Percentiles rank a stretch among this genome's conserved stretches.
Conservation (phyloP, 768 basidiomycete genomes). For the Xerocomellus amylosporus region DNA sequence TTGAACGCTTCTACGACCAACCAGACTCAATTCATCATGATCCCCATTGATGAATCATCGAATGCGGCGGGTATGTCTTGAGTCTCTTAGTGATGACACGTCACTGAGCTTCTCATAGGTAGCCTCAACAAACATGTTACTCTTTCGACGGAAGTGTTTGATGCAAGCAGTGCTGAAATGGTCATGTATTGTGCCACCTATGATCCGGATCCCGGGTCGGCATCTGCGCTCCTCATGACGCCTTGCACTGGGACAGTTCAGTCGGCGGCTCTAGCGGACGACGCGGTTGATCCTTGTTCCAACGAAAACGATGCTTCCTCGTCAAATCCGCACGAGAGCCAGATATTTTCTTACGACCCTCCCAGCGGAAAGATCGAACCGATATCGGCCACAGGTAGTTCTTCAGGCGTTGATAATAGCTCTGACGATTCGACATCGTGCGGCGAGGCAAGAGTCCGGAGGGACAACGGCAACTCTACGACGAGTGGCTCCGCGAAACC, state of each 20-base stretch:
- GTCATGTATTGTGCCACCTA: conserved; percentile 60
- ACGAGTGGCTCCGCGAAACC: conserved; percentile 6
- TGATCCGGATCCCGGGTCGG: conserved; percentile 46
- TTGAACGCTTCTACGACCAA: conserved; percentile 51
- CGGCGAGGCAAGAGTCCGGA: conserved; percentile 10
- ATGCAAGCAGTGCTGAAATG: conserved; percentile 34
- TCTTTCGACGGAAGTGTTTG: conserved; percentile 45
- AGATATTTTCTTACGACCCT: conserved; percentile 57
- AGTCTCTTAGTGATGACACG: background rate
- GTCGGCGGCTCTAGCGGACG: background rate
- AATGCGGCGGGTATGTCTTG: conserved; percentile 12
- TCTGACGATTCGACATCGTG: background rate
- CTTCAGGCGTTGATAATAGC: conserved; percentile 21
- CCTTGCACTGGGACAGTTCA: conserved; percentile 41
- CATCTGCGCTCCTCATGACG: conserved; percentile 50
- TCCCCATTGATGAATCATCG: conserved; percentile 20
- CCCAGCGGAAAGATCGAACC: conserved; percentile 51
- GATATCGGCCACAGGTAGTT: conserved; percentile 39
- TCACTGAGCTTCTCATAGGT: conserved; percentile 12
- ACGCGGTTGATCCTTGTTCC: conserved; percentile 9
- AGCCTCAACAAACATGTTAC: conserved; percentile 33
- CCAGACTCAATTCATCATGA: conserved; percentile 43
- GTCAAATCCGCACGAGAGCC: conserved; percentile 40
- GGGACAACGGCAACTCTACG: conserved; percentile 9
- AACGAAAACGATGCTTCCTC: conserved; percentile 4